phyloP scores from a whole-genome alignment of 2,329 filamentous ascomycete genomes.

The Fusarium sp. region DNA sequence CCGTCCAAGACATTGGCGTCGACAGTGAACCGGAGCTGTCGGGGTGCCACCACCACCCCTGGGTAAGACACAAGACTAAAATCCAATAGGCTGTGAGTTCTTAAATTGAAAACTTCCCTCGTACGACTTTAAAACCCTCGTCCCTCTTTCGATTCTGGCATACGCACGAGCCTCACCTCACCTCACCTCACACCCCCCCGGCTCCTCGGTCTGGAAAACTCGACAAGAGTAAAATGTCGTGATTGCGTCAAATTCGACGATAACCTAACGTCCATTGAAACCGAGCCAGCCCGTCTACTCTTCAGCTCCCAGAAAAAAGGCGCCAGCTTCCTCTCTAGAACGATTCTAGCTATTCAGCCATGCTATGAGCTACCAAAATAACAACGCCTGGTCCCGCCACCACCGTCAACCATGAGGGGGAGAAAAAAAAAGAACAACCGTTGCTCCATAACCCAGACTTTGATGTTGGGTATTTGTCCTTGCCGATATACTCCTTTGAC shows the following conservation, averaged over 20 bases:
- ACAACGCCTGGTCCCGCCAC: conserved; percentile 35
- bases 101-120: conserved; percentile 8
- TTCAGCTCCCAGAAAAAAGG: conserved; percentile 9
- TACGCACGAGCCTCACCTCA: neutral
- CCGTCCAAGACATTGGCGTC: conserved; percentile 1
- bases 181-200: neutral
- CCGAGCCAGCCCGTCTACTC: conserved; percentile 17
- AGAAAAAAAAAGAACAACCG: conserved; percentile 2
- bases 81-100: neutral
- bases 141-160: conserved; percentile 24
- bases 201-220: conserved; percentile 4
- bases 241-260: neutral
- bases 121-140: conserved; percentile 26
- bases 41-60: neutral
- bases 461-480: conserved; percentile 28
- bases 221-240: neutral
- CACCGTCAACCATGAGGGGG: neutral
- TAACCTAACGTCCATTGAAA: conserved; percentile 1
- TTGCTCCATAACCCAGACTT: conserved; percentile 23
- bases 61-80: neutral
- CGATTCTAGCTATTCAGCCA: conserved; percentile 3
- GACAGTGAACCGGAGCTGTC: conserved; percentile 6
- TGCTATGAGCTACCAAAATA: conserved; percentile 18
- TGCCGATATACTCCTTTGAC: conserved; percentile 36
- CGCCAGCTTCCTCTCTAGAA: conserved; percentile 14